These are phyloP conservation scores for Neurospora africana DNA, from an alignment of 495 filamentous ascomycete species.

Conservation along the genomic window DNA sequence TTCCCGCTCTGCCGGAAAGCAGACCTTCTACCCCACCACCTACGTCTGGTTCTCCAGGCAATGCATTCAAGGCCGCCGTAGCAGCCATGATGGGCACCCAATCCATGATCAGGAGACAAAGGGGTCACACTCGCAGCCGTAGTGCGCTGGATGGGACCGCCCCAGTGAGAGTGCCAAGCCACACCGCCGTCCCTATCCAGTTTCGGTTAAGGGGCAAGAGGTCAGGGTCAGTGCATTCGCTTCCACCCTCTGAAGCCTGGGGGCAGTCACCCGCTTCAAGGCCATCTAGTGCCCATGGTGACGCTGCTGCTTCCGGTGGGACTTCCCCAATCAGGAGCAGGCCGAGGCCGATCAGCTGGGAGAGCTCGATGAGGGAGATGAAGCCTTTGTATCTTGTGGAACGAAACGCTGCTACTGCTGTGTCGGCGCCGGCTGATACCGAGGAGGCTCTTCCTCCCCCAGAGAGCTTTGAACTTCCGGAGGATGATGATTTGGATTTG, in stretches of 20 bases:
- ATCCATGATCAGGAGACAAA: conserved; percentile 6
- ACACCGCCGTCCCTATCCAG: conserved; percentile 41
- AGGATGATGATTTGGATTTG: background rate
- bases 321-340: conserved; percentile 18
- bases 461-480: background rate
- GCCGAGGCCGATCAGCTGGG: conserved; percentile 40
- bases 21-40: conserved; percentile 34
- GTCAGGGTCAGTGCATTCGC: conserved; percentile 27
- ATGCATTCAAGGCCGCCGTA: background rate
- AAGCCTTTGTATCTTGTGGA: conserved; percentile 42
- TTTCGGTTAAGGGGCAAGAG: conserved; percentile 33
- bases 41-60: background rate
- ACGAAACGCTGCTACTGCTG: conserved; percentile 12
- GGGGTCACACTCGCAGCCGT: conserved; percentile 26
- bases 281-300: background rate
- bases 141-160: conserved; percentile 26
- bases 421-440: background rate
- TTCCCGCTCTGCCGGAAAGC: conserved; percentile 42
- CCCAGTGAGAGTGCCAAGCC: conserved; percentile 32
- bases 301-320: conserved; percentile 7
- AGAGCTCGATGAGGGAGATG: conserved; percentile 32
- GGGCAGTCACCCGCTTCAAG: conserved; percentile 22
- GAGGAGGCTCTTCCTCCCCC: background rate
- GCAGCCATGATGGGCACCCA: background rate
- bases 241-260: conserved; percentile 24